Conservation (phyloP, 1,284 basidiomycete genomes). For the Tylopilus orsonianus region DNA sequence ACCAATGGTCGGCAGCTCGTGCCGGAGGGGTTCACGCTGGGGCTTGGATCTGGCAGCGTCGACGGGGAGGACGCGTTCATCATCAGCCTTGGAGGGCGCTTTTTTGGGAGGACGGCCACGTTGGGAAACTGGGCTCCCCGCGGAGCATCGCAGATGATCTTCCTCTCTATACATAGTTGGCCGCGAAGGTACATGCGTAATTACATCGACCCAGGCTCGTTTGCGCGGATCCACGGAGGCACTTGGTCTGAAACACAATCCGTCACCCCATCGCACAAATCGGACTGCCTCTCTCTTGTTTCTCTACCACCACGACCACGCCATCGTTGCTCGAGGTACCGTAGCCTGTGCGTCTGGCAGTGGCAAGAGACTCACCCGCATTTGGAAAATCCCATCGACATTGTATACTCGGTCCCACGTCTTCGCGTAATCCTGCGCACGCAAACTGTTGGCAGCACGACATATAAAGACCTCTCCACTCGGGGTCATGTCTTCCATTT, state of each 20-base stretch:
- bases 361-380: background rate
- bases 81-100: slow-evolving; percentile 62
- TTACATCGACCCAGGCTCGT: too few species aligned
- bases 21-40: slow-evolving; percentile 57
- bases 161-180: slow-evolving; percentile 2
- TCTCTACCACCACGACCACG: background rate
- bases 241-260: slow-evolving; percentile 9
- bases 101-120: slow-evolving; percentile 39
- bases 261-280: background rate
- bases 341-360: background rate
- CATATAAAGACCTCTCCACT: background rate
- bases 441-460: background rate
- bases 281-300: background rate
- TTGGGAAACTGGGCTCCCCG: slow-evolving; percentile 8
- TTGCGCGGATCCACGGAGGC: too few species aligned
- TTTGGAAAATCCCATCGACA: background rate
- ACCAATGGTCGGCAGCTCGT: slow-evolving; percentile 54
- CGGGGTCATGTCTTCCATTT: slow-evolving; percentile 37
- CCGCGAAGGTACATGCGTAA: too few species aligned
- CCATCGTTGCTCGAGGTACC: background rate
- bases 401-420: slow-evolving; percentile 14
- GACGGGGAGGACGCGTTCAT: slow-evolving; percentile 53
- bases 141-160: slow-evolving; percentile 1
- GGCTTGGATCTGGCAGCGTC: too few species aligned
- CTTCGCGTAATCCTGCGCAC: slow-evolving; percentile 16